Conservation (phyloP, 192 early-diverging fungal genomes). For the Gonapodya sp. region DNA sequence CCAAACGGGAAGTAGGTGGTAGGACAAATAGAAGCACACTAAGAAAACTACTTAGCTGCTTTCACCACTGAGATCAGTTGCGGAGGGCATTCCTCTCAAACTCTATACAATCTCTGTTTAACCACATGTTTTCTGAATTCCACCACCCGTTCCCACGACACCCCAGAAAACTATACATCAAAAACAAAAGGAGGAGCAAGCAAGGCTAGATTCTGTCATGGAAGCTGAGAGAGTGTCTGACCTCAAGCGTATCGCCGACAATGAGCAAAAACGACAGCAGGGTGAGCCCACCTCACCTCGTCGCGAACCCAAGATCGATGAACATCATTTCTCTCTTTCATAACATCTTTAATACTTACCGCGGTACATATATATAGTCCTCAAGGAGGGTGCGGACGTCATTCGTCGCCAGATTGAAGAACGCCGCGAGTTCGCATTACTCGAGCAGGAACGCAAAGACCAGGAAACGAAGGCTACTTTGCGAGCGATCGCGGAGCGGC, state of each 20-base stretch:
- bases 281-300: no score
- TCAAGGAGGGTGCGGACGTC: constrained; percentile 33
- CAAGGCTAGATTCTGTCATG: constrained; percentile 46
- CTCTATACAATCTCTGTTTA: no score
- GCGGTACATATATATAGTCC: background rate
- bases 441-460: constrained; percentile 43
- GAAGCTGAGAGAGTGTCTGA: constrained; percentile 39
- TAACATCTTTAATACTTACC: no score
- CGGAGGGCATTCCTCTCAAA: no score
- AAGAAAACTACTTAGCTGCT: no score
- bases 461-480: constrained; percentile 49
- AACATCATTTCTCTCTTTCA: background rate
- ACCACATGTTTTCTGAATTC: no score
- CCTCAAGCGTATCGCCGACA: constrained; percentile 38
- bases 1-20: background rate
- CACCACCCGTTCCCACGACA: background rate
- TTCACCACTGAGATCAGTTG: no score
- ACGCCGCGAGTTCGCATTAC: constrained; percentile 37
- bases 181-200: constrained; percentile 38
- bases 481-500: constrained; percentile 31
- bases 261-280: constrained; percentile 31
- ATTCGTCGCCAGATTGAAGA: constrained; percentile 46
- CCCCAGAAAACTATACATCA: constrained; percentile 36
- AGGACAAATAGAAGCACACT: background rate
- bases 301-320: no score